These are phyloP conservation scores for Venturia aucupariae DNA, from an alignment of 2,329 filamentous ascomycete genomes.

Conservation along the genomic window DNA sequence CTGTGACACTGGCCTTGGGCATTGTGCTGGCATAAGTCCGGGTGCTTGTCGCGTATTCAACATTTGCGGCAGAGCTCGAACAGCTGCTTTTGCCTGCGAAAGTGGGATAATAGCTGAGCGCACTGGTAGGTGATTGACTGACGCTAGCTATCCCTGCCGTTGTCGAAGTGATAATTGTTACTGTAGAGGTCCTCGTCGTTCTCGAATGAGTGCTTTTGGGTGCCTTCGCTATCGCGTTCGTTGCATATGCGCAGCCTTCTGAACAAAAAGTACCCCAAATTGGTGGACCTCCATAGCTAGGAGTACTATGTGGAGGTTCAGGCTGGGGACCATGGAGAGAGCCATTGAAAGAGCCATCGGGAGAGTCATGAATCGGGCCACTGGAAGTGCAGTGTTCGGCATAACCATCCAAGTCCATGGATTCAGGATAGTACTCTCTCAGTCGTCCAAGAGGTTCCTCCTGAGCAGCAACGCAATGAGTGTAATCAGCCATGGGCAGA, in stretches of 20 bases:
- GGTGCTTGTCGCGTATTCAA: neutral
- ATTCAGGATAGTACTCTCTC: neutral
- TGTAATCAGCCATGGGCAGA: neutral
- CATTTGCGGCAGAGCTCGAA: neutral
- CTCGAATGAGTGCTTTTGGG: neutral
- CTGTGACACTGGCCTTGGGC: neutral
- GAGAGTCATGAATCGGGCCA: too few relatives aligned
- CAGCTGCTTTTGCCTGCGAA: neutral
- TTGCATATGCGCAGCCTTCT: neutral
- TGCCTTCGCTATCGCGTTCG: neutral
- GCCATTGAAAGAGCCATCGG: neutral
- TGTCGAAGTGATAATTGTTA: neutral
- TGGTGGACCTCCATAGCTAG: too few relatives aligned
- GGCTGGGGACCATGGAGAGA: neutral
- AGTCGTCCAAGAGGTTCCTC: neutral
- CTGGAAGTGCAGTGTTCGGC: neutral
- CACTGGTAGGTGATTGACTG: neutral
- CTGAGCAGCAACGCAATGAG: neutral
- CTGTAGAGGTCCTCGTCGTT: neutral
- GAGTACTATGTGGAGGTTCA: neutral
- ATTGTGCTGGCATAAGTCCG: neutral
- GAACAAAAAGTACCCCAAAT: too few relatives aligned
- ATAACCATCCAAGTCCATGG: neutral
- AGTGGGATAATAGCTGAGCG: neutral
- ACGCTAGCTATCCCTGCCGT: neutral